Evolutionary conservation across 2,329 filamentous ascomycete species (phyloP).

Genomic region (Sordariomycetes sp.): DNA sequence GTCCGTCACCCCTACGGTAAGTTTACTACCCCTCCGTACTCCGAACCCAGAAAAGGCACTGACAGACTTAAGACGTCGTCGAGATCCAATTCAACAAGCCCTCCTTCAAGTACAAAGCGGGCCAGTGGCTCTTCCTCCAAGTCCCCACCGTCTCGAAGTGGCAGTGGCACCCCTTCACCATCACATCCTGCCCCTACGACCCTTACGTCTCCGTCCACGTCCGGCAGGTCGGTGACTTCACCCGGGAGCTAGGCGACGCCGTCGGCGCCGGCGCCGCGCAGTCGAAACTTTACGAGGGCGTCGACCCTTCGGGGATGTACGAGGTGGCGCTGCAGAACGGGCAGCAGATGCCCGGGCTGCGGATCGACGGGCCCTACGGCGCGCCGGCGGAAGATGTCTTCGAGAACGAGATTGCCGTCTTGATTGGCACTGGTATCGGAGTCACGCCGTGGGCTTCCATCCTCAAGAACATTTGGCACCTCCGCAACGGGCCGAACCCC

Average conservation of each 20-base stretch:
- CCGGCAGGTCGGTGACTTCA: constrained; percentile 94
- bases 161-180: constrained; percentile 98
- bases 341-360: constrained; percentile 78
- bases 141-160: constrained; percentile 76
- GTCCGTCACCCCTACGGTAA: constrained; percentile 88
- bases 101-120: constrained; percentile 94
- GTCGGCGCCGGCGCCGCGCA: constrained; percentile 85
- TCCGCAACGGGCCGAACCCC: constrained; percentile 80
- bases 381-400: constrained; percentile 97
- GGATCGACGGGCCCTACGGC: constrained; percentile 91
- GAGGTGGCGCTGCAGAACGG: constrained; percentile 91
- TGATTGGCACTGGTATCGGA: constrained; percentile 78
- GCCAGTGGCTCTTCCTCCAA: constrained; percentile 96
- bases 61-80: constrained; percentile 56
- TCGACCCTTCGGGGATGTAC: constrained; percentile 94
- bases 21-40: constrained; percentile 13
- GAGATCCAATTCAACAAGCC: constrained; percentile 97
- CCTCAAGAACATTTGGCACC: constrained; percentile 96
- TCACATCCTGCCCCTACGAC: constrained; percentile 94
- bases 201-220: constrained; percentile 91
- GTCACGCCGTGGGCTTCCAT: constrained; percentile 81
- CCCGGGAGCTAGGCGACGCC: constrained; percentile 80
- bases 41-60: constrained; percentile 9
- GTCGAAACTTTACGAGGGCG: constrained; percentile 75
- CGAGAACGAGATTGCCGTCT: constrained; percentile 75